Conservation (phyloP, 441 rosid species). For the Populus trichocarpa region DNA sequence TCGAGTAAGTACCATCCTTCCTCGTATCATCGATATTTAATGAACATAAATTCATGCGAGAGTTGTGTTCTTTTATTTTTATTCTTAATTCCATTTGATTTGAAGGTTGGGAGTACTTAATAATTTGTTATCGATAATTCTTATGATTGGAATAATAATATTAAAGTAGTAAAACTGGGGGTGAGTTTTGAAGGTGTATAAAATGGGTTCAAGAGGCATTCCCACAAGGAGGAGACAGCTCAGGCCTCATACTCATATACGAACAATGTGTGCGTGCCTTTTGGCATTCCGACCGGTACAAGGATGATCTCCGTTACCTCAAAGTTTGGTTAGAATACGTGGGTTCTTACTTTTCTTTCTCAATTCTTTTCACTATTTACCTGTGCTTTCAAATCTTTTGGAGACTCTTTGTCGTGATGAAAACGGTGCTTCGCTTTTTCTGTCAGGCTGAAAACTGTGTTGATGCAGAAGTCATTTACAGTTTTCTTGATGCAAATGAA, state of each 20-base stretch:
- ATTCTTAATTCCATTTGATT: neutral
- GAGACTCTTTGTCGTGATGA: neutral
- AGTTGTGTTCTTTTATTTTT: neutral
- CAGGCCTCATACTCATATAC: constrained; percentile 71
- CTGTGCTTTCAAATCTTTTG: neutral
- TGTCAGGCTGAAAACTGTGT: constrained; percentile 74
- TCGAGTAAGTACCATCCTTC: constrained; percentile 41
- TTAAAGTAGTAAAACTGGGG: neutral
- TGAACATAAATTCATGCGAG: neutral
- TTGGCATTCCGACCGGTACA: constrained; percentile 75
- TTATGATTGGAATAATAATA: neutral
- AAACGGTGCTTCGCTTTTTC: neutral
- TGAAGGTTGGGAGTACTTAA: too few relatives aligned
- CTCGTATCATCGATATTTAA: neutral
- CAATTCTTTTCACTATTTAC: neutral
- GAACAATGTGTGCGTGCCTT: constrained; percentile 89
- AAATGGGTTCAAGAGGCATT: constrained; percentile 94
- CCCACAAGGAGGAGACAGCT: constrained; percentile 74
- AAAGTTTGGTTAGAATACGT: constrained; percentile 98
- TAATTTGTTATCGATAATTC: neutral
- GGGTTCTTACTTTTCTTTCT: constrained; percentile 19
- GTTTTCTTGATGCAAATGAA: constrained; percentile 73
- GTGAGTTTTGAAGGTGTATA: constrained; percentile 53
- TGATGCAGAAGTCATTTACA: constrained; percentile 73
- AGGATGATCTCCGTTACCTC: constrained; percentile 86